Percentiles rank a stretch among this genome's conserved stretches.
phyloP scores from a whole-genome alignment of 306 rosid species.

The Arachis stenosperma region DNA sequence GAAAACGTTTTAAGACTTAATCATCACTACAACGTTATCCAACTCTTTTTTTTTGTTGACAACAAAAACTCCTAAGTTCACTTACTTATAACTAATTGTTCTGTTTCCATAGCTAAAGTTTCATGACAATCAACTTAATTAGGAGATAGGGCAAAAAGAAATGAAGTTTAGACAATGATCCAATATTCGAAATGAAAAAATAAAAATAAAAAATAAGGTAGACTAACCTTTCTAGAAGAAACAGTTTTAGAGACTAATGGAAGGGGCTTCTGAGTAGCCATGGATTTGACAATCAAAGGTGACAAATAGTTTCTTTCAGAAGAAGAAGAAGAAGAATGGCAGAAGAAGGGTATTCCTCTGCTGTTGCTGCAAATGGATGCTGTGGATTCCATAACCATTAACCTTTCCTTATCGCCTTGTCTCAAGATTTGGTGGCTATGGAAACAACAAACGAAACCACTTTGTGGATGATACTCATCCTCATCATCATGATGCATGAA shows the following conservation, averaged over 20 bases:
- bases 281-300: slow-evolving; percentile 58
- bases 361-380: slow-evolving; percentile 49
- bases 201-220: not conserved
- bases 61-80: not conserved
- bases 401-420: slow-evolving; percentile 25
- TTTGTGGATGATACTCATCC: slow-evolving; percentile 18
- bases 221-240: slow-evolving; percentile 66
- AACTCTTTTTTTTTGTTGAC: not conserved
- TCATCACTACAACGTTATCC: not conserved
- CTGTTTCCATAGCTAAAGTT: no score
- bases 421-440: not conserved
- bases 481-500: slow-evolving; percentile 30
- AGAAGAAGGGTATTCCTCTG: slow-evolving; percentile 39
- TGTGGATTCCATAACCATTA: slow-evolving; percentile 65
- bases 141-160: no score
- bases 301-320: slow-evolving; percentile 31
- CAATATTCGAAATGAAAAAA: not conserved
- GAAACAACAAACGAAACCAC: not conserved
- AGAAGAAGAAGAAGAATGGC: slow-evolving; percentile 19
- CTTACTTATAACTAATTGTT: not conserved
- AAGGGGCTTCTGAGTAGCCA: slow-evolving; percentile 74
- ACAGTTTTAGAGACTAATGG: slow-evolving; percentile 63
- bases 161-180: not conserved
- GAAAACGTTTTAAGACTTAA: not conserved
- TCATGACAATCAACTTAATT: no score